Percentiles rank a stretch among this genome's conserved stretches.
Evolutionary conservation across 2,329 filamentous ascomycete genomes (phyloP).

Genomic region (Aotearoamyces nothofagi): DNA sequence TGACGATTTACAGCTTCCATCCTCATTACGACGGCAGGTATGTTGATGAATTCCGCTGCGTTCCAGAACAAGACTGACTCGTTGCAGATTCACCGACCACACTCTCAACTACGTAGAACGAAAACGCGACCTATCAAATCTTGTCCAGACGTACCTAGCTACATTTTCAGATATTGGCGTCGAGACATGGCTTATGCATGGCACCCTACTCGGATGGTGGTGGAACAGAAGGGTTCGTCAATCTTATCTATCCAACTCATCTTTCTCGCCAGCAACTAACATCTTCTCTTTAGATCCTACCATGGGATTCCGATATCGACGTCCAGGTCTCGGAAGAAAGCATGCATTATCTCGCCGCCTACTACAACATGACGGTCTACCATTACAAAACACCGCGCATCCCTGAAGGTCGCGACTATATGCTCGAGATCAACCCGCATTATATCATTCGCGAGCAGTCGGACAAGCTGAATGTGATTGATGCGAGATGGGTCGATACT

Average conservation of each 20-base stretch:
- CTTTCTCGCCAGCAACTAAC: too few species aligned
- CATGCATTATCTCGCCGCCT: constrained; percentile 34
- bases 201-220: constrained; percentile 77
- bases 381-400: constrained; percentile 19
- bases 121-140: constrained; percentile 42
- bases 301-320: constrained; percentile 75
- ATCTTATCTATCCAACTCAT: not conserved
- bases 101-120: constrained; percentile 26
- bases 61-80: constrained; percentile 1
- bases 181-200: constrained; percentile 49
- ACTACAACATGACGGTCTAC: constrained; percentile 27
- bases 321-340: constrained; percentile 32
- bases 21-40: constrained; percentile 23
- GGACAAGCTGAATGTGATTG: constrained; percentile 64
- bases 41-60: constrained; percentile 2
- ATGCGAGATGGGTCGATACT: constrained; percentile 70
- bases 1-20: constrained; percentile 18
- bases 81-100: constrained; percentile 21
- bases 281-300: constrained; percentile 53
- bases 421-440: constrained; percentile 67
- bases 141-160: constrained; percentile 61
- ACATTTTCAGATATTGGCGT: constrained; percentile 44
- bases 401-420: constrained; percentile 35
- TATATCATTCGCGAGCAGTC: constrained; percentile 44
- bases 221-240: constrained; percentile 42